phyloP scores from a whole-genome alignment of 257 asterid species.

The Perilla frutescens region DNA sequence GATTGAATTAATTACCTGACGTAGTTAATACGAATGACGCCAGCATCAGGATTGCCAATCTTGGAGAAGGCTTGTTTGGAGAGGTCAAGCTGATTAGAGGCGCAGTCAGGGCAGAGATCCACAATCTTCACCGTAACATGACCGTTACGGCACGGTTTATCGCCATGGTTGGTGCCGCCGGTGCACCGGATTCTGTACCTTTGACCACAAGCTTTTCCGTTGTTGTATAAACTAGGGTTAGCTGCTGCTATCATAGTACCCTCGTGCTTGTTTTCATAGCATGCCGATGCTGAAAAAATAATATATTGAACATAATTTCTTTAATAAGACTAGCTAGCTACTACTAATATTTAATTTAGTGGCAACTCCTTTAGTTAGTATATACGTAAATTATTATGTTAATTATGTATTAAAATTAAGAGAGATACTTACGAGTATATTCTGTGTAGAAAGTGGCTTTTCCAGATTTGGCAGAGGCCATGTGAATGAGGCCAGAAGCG shows the following conservation, averaged over 20 bases:
- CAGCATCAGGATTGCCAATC: conserved; percentile 47
- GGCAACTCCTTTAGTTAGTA: too few relatives aligned
- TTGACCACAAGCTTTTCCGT: conserved; percentile 42
- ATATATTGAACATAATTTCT: too few relatives aligned
- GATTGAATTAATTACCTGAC: background rate
- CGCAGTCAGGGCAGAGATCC: conserved; percentile 44
- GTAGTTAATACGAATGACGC: conserved; percentile 32
- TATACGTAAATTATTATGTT: too few relatives aligned
- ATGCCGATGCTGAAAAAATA: conserved; percentile 21
- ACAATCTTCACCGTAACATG: conserved; percentile 41
- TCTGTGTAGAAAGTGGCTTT: conserved; percentile 29
- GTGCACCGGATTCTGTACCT: conserved; percentile 40
- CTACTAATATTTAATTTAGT: too few relatives aligned
- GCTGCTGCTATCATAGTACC: conserved; percentile 47
- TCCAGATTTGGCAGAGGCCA: conserved; percentile 18
- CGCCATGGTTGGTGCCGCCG: conserved; percentile 36
- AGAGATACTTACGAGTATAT: conserved; percentile 1
- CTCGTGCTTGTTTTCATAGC: conserved; percentile 16
- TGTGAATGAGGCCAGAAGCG: background rate
- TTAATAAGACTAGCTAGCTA: too few relatives aligned
- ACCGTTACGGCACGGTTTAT: conserved; percentile 39
- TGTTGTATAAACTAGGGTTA: conserved; percentile 36
- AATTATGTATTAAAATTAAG: too few relatives aligned
- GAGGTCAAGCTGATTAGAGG: conserved; percentile 44
- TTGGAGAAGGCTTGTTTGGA: conserved; percentile 42